Conservation (phyloP, 83 land plant species). For the Thuja plicata region DNA sequence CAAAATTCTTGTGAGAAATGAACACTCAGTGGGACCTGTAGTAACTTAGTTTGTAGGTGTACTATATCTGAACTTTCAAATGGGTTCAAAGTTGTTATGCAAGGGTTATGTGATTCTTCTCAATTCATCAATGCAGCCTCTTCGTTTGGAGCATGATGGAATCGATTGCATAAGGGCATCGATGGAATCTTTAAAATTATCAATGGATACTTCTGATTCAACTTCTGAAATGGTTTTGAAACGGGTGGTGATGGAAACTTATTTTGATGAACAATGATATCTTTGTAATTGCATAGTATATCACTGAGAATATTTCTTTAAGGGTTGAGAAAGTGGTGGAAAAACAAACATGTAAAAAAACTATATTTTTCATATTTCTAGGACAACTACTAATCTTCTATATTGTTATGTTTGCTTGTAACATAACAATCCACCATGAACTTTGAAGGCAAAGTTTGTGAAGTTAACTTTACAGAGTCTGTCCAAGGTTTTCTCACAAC, state of each 20-base stretch:
- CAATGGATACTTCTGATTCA: slow-evolving; percentile 9
- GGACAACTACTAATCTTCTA: too few relatives aligned
- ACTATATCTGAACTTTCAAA: background rate
- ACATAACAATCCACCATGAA: too few relatives aligned
- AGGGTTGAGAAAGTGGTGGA: background rate
- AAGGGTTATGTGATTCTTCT: background rate
- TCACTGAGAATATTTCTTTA: background rate
- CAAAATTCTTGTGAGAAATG: background rate
- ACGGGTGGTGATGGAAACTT: background rate
- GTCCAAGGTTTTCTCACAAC: too few relatives aligned
- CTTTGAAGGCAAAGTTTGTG: too few relatives aligned
- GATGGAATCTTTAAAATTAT: slow-evolving; percentile 7
- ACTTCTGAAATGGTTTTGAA: background rate
- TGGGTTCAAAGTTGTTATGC: slow-evolving; percentile 1
- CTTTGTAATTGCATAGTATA: background rate
- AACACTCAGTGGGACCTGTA: background rate
- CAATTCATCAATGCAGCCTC: slow-evolving; percentile 8
- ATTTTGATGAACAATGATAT: background rate
- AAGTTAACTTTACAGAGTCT: too few relatives aligned
- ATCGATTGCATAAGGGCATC: background rate
- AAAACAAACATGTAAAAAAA: too few relatives aligned
- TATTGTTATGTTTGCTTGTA: too few relatives aligned
- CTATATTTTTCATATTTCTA: too few relatives aligned
- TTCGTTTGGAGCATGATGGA: slow-evolving; percentile 10
- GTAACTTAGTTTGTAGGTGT: background rate